These are phyloP conservation scores for Fusarium sp. DNA, from an alignment of 2,329 filamentous ascomycete genomes.

Conservation along the genomic window DNA sequence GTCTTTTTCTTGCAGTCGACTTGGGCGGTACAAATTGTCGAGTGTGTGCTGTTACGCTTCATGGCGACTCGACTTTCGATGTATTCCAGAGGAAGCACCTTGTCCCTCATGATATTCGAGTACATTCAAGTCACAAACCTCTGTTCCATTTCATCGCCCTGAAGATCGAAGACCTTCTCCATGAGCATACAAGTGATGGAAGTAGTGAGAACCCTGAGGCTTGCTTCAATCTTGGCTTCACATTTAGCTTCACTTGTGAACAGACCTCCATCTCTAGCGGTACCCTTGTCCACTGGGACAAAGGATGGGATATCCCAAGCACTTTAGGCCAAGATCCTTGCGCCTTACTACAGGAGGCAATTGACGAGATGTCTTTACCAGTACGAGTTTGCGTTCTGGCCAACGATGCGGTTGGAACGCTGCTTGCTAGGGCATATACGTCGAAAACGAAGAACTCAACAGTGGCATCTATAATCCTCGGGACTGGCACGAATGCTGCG, in stretches of 20 bases:
- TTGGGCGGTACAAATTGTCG: constrained; percentile 9
- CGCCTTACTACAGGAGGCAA: not conserved
- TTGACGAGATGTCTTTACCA: not conserved
- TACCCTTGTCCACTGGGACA: constrained; percentile 13
- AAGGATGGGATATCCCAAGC: constrained; percentile 19
- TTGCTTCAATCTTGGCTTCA: not conserved
- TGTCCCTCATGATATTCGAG: not conserved
- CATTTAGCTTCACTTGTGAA: constrained; percentile 13
- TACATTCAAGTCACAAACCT: constrained; percentile 3
- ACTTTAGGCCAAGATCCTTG: constrained; percentile 1
- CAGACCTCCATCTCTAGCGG: constrained; percentile 1
- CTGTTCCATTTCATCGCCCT: constrained; percentile 4
- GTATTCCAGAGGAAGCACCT: constrained; percentile 1
- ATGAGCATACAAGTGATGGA: not conserved
- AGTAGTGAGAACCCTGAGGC: rapidly evolving
- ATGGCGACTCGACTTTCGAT: constrained; percentile 11
- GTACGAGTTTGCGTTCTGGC: not conserved
- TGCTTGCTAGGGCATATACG: not conserved
- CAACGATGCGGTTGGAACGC: constrained; percentile 9
- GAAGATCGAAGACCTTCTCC: not conserved
- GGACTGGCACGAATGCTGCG: constrained; percentile 7
- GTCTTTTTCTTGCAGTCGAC: constrained; percentile 6
- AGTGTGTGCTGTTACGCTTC: not conserved
- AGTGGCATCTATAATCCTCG: constrained; percentile 1
- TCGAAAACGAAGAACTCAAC: not conserved